Evolutionary conservation across 345 rosid genomes (phyloP).

Genomic region (Camelina hispida): DNA sequence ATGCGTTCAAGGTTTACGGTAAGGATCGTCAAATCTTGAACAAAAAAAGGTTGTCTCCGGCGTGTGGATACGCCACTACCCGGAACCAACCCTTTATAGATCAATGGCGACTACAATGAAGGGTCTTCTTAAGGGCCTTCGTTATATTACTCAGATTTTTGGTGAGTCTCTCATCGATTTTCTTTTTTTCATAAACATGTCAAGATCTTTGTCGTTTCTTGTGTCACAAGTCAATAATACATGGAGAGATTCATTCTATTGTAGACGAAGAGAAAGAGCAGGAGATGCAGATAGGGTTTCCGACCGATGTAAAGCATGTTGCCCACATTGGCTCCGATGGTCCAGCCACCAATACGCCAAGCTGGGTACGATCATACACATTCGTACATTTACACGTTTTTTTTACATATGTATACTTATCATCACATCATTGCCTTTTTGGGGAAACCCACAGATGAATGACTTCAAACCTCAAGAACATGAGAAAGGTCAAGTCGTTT

Average conservation of each 20-base stretch:
- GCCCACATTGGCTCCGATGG: conserved; percentile 94
- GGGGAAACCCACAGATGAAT: conserved; percentile 36
- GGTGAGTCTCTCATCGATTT: conserved; percentile 47
- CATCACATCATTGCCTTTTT: not conserved
- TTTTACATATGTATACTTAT: not conserved
- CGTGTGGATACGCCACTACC: conserved; percentile 37
- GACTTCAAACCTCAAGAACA: conserved; percentile 44
- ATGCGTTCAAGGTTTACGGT: conserved; percentile 42
- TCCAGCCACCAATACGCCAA: conserved; percentile 57
- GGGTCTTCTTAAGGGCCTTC: conserved; percentile 75
- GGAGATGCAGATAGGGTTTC: conserved; percentile 86
- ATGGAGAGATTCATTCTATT: not conserved
- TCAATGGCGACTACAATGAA: conserved; percentile 60
- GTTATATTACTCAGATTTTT: conserved; percentile 83
- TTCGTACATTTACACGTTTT: conserved; percentile 1
- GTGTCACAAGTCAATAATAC: conserved; percentile 9
- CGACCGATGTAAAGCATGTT: conserved; percentile 98
- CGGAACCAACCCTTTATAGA: conserved; percentile 33
- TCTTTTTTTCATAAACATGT: not conserved
- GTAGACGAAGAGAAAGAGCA: conserved; percentile 78
- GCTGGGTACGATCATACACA: conserved; percentile 55
- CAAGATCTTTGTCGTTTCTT: conserved; percentile 2
- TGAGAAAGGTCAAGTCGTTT: conserved; percentile 41
- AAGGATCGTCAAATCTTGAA: conserved; percentile 34
- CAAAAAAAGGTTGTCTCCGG: conserved; percentile 37